A percentile compares a stretch with the other conserved stretches of the same genome.
These are phyloP conservation scores for Trifolium fragiferum DNA, from an alignment of 306 rosid species.

Conservation along the genomic window DNA sequence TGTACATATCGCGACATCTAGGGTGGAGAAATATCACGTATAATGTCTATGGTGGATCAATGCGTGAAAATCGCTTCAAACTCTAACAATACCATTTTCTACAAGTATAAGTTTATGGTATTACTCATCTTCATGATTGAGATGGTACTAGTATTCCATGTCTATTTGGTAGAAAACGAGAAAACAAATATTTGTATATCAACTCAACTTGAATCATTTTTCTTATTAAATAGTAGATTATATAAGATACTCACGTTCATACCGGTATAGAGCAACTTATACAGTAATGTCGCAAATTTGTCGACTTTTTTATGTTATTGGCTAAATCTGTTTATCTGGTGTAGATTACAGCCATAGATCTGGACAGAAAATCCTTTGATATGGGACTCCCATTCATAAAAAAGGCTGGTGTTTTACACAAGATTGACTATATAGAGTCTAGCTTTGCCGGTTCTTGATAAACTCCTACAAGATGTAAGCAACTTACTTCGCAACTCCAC, in stretches of 20 bases:
- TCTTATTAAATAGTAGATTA: no score
- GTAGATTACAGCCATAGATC: slow-evolving; percentile 58
- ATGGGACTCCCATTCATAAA: slow-evolving; percentile 57
- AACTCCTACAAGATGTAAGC: slow-evolving; percentile 51
- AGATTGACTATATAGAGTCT: slow-evolving; percentile 58
- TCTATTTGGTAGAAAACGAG: no score
- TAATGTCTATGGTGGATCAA: not conserved
- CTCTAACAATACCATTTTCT: not conserved
- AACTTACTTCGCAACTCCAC: not conserved
- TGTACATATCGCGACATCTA: not conserved
- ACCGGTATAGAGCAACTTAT: no score
- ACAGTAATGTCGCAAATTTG: not conserved
- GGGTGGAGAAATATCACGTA: not conserved
- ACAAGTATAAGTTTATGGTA: not conserved
- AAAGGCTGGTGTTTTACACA: slow-evolving; percentile 64
- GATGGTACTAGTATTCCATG: no score
- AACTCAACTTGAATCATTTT: no score
- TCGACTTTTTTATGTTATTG: not conserved
- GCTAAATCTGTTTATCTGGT: not conserved
- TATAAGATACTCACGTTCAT: not conserved
- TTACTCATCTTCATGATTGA: not conserved
- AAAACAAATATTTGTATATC: not conserved
- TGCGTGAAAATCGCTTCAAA: not conserved
- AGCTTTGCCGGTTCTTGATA: slow-evolving; percentile 50
- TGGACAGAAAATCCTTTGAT: slow-evolving; percentile 50